phyloP scores from a whole-genome alignment of 177 flowering plant species.

The Telopea speciosissima region DNA sequence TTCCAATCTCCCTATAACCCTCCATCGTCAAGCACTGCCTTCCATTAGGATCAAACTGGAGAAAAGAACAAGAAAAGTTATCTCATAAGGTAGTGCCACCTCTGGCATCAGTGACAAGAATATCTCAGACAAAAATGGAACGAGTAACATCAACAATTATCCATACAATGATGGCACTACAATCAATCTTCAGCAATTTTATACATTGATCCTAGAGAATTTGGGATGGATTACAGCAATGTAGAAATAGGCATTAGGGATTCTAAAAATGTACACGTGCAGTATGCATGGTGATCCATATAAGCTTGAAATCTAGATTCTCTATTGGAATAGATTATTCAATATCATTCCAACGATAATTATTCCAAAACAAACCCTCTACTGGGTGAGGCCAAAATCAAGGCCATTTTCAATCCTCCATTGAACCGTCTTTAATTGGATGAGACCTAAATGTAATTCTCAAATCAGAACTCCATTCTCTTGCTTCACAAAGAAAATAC shows the following conservation, averaged over 20 bases:
- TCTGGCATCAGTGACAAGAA: not conserved
- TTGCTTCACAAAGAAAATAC: not conserved
- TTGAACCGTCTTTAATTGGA: not conserved
- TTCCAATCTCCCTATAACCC: conserved; percentile 67
- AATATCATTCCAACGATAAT: not conserved
- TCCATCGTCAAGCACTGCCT: conserved; percentile 94
- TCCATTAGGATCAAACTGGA: conserved; percentile 97
- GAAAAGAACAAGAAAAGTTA: not conserved
- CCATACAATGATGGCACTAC: not conserved
- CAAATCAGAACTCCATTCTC: not conserved
- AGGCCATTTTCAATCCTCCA: not conserved
- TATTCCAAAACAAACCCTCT: not conserved
- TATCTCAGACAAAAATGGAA: not conserved
- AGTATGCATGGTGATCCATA: not conserved
- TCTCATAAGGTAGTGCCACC: not conserved
- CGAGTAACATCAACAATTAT: not conserved
- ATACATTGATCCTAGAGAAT: not conserved
- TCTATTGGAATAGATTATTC: not conserved
- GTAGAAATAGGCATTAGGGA: not conserved
- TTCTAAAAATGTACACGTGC: not conserved
- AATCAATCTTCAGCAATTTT: not conserved
- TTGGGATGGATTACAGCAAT: not conserved
- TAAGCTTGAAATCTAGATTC: not conserved
- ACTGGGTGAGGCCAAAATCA: not conserved
- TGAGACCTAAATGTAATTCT: not conserved